Evolutionary conservation across 129 eudicot genomes (phyloP), one percentile per base, ranked within the genome.

Genomic region (Escallonia rubra): DNA sequence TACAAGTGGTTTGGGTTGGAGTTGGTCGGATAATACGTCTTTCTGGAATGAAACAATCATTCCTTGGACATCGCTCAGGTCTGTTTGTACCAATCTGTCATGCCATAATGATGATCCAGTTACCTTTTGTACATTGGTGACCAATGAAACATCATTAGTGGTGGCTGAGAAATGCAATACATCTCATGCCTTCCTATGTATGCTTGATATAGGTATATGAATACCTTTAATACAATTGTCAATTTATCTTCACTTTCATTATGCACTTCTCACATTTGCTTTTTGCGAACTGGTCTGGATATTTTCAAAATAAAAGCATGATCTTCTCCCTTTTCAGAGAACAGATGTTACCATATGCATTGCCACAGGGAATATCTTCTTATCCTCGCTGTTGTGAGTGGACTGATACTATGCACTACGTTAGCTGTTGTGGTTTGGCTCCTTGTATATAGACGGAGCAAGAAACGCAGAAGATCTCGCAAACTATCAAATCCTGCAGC

Each of bases 371-470:
- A 81, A 64, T 91, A 91, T 74, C 88, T 87, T 10, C 78, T 91
- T 14, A 88, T 86, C 75, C 91, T 91, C 50, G 94, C 86, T 53
- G 89, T 84, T 14, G 94, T 91, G 68, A 91, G 98, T 65, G 98
- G 98, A 44, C 52, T 88, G 59, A 91, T 91, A 61, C 87, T 91
- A 69, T 83, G 73, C 85, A 81, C 90, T 43, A 91, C 96, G 41
- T 79, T 81, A 42, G 85, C 76, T 14, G 85, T 91, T 23, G 95
- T 91, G 54, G 67, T 91, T 68, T 91, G 94, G 96, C 96, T 91
- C 57, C 91, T 91, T 56, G 75, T 88, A 23, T 86, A 61, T 75
- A 77, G 64, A 55, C 86, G 95, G 61, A 83, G 76, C 78, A 88
- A 83, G 63, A 86, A 89, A 68, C 91, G 89, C 42, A 83, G 72